Evolutionary conservation across 805 yeast genomes (phyloP), one percentile per base, ranked within the genome.

Genomic region (Nakazawaea ernobii): DNA sequence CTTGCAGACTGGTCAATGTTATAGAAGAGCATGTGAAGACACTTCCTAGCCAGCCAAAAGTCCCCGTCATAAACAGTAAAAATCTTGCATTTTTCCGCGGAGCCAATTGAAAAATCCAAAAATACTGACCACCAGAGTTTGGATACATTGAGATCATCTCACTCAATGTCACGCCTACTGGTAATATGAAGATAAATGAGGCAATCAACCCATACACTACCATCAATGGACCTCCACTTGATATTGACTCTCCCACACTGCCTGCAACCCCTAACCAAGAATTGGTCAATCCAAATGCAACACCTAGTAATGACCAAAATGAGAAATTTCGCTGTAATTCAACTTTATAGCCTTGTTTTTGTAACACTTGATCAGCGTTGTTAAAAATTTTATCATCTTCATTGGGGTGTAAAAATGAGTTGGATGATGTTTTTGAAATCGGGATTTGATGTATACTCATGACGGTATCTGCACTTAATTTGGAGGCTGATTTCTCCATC

Each of bases 281-380:
- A 54, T 46, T 46, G 6, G 49, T 46, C 32, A 46, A 30, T 9
- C 49, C 49, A 36, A 79, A 80, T 7, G 84, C 81, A 45, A 80
- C 74, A 38, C 84, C 84, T 56, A 81, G 80, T n/a, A 79, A 78
- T 56, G 77, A 81, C 27, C 76, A 39, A 3, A 79, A 71, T 1
- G 78, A 65, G 58, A 77, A 80, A 42, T 70, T 68, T 54, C 86
- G 70, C 42, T 67, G 66, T 43, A 81, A 62, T 55, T 81, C 86
- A 54, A 79, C 81, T 58, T 76, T 75, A 58, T 81, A 81, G 1
- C 86, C 86, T 8, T 60, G 55, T 42, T 53, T 56, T 6, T 56
- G 53, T 2, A 42, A 32, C n/a, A 57, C 38, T 38, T 50, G 17
- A 26, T 42, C 45, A 28, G 27, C 15, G 14, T 40, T 28, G 24